phyloP scores from a whole-genome alignment of 2,329 filamentous ascomycete genomes.

The Trichoderma afroharzianum region DNA sequence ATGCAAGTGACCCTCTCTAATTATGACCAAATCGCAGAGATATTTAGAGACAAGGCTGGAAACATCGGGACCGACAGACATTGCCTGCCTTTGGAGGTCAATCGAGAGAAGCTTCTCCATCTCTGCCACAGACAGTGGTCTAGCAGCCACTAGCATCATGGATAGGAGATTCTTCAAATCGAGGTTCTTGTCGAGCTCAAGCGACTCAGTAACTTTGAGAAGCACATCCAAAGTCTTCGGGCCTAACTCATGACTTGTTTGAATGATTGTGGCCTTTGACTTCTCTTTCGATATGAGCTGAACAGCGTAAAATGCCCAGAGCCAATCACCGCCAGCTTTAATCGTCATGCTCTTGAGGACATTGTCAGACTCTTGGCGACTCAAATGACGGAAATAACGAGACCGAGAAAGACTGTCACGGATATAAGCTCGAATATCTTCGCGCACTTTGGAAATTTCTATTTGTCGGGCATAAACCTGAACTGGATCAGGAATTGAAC shows the following conservation, averaged over 20 bases:
- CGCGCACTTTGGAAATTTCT: not conserved
- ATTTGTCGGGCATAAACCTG: not conserved
- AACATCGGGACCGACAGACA: not conserved
- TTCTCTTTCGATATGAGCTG: not conserved
- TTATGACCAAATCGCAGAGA: not conserved
- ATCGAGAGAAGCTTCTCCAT: not conserved
- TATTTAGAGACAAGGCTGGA: not conserved
- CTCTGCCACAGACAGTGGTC: not conserved
- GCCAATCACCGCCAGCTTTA: not conserved
- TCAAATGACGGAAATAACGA: not conserved
- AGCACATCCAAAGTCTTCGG: not conserved
- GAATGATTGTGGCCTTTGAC: not conserved
- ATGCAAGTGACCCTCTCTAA: not conserved
- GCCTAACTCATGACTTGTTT: not conserved
- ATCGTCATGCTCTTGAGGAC: not conserved
- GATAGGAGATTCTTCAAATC: not conserved
- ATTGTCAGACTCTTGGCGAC: not conserved
- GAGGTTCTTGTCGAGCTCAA: not conserved
- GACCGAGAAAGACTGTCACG: not conserved
- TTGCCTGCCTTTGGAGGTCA: not conserved
- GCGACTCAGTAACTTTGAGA: not conserved
- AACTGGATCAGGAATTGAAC: not conserved
- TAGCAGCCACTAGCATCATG: not conserved
- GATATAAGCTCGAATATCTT: not conserved
- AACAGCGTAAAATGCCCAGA: not conserved